phyloP scores from a whole-genome alignment of 176 grass and related monocot species.

The Aegilops bicornis region DNA sequence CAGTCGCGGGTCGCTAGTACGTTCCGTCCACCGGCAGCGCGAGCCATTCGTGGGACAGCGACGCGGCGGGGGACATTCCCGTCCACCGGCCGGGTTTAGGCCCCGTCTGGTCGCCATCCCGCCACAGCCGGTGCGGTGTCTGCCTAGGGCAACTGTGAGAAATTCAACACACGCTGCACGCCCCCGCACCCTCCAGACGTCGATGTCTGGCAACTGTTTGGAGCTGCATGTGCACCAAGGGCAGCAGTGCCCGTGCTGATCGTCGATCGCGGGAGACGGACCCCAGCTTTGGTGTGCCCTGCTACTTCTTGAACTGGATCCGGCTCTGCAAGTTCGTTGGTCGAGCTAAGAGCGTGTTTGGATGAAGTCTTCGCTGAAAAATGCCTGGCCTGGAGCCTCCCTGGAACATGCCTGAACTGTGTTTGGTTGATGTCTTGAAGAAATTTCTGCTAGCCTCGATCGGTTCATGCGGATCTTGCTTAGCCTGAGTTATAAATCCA shows the following conservation, averaged over 20 bases:
- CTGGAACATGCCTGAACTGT: too few relatives aligned
- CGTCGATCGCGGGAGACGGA: not conserved
- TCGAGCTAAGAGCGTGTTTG: not conserved
- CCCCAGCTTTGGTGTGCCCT: not conserved
- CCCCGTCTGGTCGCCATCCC: constrained; percentile 19
- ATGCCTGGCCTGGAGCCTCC: too few relatives aligned
- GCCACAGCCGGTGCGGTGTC: constrained; percentile 30
- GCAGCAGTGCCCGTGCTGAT: not conserved
- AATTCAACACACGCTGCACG: constrained; percentile 26
- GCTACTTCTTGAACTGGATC: not conserved
- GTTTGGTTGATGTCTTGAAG: too few relatives aligned
- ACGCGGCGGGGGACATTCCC: constrained; percentile 40
- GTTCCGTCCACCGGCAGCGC: not conserved
- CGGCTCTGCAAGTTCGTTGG: not conserved
- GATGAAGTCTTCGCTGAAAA: too few relatives aligned
- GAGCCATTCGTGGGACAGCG: constrained; percentile 31
- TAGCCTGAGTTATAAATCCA: too few relatives aligned
- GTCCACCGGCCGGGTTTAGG: constrained; percentile 14
- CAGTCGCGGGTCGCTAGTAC: not conserved
- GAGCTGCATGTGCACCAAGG: constrained; percentile 35
- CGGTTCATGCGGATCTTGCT: too few relatives aligned
- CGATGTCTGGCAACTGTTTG: not conserved
- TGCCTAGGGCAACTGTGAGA: constrained; percentile 23
- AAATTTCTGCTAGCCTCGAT: too few relatives aligned
- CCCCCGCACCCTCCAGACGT: not conserved